Conservation (phyloP, 2,329 filamentous ascomycete genomes). For the Exophiala mesophila region DNA sequence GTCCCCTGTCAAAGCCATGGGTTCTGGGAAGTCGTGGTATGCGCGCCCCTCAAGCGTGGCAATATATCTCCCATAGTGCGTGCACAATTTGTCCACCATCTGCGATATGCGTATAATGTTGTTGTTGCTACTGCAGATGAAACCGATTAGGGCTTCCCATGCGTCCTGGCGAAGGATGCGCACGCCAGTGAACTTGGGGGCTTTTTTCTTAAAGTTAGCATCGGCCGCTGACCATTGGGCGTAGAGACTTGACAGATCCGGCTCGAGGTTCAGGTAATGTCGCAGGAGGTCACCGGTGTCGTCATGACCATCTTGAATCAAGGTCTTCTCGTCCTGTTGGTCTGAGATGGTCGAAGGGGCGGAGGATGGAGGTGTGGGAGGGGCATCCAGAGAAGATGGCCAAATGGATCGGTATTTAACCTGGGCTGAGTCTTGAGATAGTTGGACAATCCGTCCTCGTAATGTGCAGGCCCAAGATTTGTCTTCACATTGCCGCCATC, state of each 20-base stretch:
- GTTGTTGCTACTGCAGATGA: constrained; percentile 99
- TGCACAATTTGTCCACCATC: constrained; percentile 91
- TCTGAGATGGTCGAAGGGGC: constrained; percentile 30
- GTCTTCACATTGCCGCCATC: constrained; percentile 74
- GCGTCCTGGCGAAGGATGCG: constrained; percentile 90
- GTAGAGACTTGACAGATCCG: constrained; percentile 74
- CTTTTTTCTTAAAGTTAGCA: constrained; percentile 81
- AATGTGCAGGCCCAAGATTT: constrained; percentile 90
- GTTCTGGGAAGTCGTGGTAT: constrained; percentile 83
- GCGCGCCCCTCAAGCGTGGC: constrained; percentile 63
- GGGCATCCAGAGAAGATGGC: constrained; percentile 31
- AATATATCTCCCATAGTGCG: constrained; percentile 74
- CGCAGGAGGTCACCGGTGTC: constrained; percentile 66
- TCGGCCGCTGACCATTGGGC: constrained; percentile 81
- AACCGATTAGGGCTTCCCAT: constrained; percentile 89
- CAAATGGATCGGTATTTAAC: constrained; percentile 75
- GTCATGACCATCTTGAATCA: constrained; percentile 44
- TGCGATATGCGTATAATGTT: constrained; percentile 92
- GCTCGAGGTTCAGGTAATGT: constrained; percentile 80
- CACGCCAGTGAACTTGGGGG: constrained; percentile 81
- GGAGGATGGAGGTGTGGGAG: constrained; percentile 37
- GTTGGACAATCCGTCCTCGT: constrained; percentile 74
- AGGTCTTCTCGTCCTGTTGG: constrained; percentile 28
- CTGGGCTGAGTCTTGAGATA: constrained; percentile 74
- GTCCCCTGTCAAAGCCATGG: constrained; percentile 64